These are phyloP conservation scores for Oryza meyeriana DNA, from an alignment of 176 grass and related monocot genomes.

Conservation along the genomic window DNA sequence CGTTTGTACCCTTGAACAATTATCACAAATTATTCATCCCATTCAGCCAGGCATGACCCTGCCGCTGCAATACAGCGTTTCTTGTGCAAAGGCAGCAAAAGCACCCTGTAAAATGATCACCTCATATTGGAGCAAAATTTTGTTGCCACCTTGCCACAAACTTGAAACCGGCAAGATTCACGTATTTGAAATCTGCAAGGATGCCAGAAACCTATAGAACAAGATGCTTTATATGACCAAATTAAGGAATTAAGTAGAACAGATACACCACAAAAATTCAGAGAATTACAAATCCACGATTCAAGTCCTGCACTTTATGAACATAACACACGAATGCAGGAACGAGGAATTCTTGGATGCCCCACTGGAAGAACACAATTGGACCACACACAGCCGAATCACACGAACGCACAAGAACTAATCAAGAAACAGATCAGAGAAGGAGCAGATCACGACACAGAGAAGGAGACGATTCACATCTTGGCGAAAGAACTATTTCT, in stretches of 20 bases:
- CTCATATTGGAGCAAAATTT: not conserved
- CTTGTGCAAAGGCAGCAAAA: not conserved
- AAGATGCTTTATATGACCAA: not conserved
- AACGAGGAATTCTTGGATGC: not conserved
- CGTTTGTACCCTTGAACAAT: too few relatives aligned
- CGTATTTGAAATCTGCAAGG: not conserved
- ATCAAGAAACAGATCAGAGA: conserved; percentile 19
- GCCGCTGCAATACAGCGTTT: not conserved
- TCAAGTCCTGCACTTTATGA: not conserved
- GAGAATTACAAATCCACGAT: conserved; percentile 17
- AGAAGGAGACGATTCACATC: conserved; percentile 29
- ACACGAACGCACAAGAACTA: not conserved
- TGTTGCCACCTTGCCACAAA: not conserved
- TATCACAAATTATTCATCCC: too few relatives aligned
- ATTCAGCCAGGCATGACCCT: not conserved
- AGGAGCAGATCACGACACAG: not conserved
- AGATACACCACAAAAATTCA: not conserved
- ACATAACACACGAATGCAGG: not conserved
- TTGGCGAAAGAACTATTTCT: conserved; percentile 51
- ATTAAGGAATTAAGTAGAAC: not conserved
- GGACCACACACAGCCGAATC: not conserved
- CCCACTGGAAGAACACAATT: not conserved
- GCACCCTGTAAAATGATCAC: not conserved
- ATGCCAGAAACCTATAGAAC: too few relatives aligned
- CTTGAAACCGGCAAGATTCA: not conserved